These are phyloP conservation scores for Fusarium devonianum DNA, from an alignment of 2,329 filamentous ascomycete genomes.

Conservation along the genomic window DNA sequence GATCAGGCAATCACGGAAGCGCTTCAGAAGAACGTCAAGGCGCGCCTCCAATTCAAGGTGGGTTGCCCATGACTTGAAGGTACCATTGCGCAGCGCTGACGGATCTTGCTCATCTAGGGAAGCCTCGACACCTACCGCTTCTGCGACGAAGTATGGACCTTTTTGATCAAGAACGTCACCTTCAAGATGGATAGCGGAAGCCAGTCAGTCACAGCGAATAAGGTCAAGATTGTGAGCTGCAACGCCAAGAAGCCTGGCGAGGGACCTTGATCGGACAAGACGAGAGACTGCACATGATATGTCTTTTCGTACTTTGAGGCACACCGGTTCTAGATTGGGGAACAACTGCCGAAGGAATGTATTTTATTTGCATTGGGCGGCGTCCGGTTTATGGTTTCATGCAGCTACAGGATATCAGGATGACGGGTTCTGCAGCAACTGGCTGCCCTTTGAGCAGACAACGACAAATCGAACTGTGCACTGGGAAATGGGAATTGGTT, in stretches of 20 bases:
- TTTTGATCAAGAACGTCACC: conserved; percentile 97
- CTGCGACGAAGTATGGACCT: conserved; percentile 99
- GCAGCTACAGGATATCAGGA: conserved; percentile 11
- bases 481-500: conserved; percentile 1
- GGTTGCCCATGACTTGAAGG: conserved; percentile 16
- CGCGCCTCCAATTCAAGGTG: conserved; percentile 94
- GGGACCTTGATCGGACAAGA: conserved; percentile 27
- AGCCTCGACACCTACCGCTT: conserved; percentile 98
- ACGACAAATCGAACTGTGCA: neutral
- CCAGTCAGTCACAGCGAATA: conserved; percentile 79
- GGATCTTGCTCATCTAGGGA: conserved; percentile 64
- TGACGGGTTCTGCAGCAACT: neutral
- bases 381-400: conserved; percentile 25
- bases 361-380: conserved; percentile 39
- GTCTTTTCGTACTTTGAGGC: neutral
- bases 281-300: neutral
- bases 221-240: conserved; percentile 98
- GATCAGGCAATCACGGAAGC: conserved; percentile 93
- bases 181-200: conserved; percentile 92
- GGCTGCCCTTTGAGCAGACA: neutral
- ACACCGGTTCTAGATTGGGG: conserved; percentile 28
- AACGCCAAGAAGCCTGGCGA: conserved; percentile 78
- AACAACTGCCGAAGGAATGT: conserved; percentile 22
- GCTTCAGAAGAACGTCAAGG: conserved; percentile 89
- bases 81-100: no score